phyloP scores from a whole-genome alignment of 1,284 basidiomycete species.

The Sanghuangporus baumii region DNA sequence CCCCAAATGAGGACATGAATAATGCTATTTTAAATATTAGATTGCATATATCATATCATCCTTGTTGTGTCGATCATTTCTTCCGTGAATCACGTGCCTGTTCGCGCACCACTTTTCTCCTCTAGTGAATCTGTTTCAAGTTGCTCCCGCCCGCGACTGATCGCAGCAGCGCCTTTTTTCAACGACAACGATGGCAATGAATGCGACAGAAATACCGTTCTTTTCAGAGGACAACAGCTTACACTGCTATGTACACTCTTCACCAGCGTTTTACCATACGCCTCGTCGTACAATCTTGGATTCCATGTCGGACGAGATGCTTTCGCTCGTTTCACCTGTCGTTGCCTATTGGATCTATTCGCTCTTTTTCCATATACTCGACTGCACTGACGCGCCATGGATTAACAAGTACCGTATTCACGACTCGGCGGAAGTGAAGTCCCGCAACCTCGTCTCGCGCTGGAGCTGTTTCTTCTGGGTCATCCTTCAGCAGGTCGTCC shows the following conservation, averaged over 20 bases:
- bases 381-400: conserved; percentile 70
- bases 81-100: not conserved
- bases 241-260: conserved; percentile 13
- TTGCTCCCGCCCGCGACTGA: not conserved
- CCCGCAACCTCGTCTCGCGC: conserved; percentile 73
- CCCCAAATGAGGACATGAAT: no score
- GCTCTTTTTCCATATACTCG: conserved; percentile 77
- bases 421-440: conserved; percentile 75
- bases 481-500: conserved; percentile 79
- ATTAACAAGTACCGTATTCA: conserved; percentile 87
- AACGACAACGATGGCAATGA: not conserved
- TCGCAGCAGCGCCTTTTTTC: not conserved
- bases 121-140: not conserved
- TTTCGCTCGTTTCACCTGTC: conserved; percentile 75
- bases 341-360: conserved; percentile 87
- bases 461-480: conserved; percentile 66
- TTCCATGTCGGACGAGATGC: conserved; percentile 64
- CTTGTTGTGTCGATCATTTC: not conserved
- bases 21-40: no score
- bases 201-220: conserved; percentile 6
- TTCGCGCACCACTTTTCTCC: not conserved
- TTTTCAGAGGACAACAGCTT: conserved; percentile 3
- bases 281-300: conserved; percentile 48
- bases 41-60: no score
- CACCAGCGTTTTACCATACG: conserved; percentile 58